Evolutionary conservation across 179 eudicot genomes (phyloP).

Genomic region (Dionaea muscipula): DNA sequence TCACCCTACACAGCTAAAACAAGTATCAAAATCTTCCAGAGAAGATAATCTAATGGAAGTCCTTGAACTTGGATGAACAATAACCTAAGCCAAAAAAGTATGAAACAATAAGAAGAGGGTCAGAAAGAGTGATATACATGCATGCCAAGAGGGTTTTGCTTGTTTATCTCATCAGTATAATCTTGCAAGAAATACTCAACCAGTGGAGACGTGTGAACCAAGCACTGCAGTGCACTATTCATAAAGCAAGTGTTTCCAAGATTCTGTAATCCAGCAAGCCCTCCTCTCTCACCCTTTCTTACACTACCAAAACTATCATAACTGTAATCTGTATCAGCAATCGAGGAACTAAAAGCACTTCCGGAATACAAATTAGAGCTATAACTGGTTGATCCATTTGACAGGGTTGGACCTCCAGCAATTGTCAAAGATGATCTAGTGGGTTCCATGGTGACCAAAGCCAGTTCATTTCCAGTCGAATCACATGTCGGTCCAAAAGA

Average conservation of each 20-base stretch:
- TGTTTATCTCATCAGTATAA: constrained; percentile 74
- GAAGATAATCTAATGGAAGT: too few species aligned
- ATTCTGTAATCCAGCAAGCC: constrained; percentile 87
- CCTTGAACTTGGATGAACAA: neutral
- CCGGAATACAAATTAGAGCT: constrained; percentile 31
- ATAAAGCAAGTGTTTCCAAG: constrained; percentile 98
- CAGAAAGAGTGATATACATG: constrained; percentile 36
- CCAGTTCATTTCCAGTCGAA: constrained; percentile 64
- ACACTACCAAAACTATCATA: constrained; percentile 26
- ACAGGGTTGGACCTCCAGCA: constrained; percentile 84
- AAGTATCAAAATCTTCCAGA: constrained; percentile 9
- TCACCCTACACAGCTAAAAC: constrained; percentile 59
- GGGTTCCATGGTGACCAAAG: constrained; percentile 83
- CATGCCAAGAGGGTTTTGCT: constrained; percentile 84
- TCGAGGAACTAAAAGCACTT: constrained; percentile 25
- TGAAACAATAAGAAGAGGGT: neutral
- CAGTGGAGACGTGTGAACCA: constrained; percentile 82
- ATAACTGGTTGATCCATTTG: constrained; percentile 60
- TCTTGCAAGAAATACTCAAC: constrained; percentile 73
- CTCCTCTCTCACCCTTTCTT: constrained; percentile 47
- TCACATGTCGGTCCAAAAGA: constrained; percentile 29
- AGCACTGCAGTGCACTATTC: constrained; percentile 95
- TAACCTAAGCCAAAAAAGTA: neutral
- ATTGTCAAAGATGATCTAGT: constrained; percentile 63
- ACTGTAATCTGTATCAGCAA: constrained; percentile 37